Evolutionary conservation across 768 basidiomycete species (phyloP).

Genomic region (Lactarius hatsudake): DNA sequence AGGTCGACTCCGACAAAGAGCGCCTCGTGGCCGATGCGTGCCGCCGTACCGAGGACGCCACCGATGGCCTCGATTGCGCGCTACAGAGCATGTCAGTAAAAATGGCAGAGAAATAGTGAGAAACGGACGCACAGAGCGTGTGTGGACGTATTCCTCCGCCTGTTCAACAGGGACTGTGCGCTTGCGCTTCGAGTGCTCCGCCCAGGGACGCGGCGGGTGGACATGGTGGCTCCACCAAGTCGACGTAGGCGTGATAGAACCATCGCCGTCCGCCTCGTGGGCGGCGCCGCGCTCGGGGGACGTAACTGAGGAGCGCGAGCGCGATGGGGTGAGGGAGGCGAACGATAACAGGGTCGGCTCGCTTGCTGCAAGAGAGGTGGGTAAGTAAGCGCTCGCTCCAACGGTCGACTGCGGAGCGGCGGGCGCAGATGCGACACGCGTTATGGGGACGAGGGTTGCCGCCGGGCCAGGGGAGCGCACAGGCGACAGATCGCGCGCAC

Average conservation of each 20-base stretch:
- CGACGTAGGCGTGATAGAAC: conserved; percentile 13
- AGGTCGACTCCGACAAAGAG: conserved; percentile 43
- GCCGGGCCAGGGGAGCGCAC: background rate
- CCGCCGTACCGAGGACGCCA: conserved; percentile 42
- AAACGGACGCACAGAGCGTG: conserved; percentile 30
- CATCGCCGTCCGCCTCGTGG: conserved; percentile 20
- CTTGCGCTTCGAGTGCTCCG: conserved; percentile 28
- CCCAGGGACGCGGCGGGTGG: conserved; percentile 31
- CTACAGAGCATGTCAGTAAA: conserved; percentile 21
- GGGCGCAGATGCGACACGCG: conserved; percentile 21
- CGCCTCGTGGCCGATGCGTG: conserved; percentile 45
- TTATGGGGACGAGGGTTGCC: conserved; percentile 2
- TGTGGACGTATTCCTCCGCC: conserved; percentile 31
- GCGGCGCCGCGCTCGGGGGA: conserved; percentile 10
- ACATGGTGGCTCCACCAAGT: conserved; percentile 31
- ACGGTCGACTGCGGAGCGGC: background rate
- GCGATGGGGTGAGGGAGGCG: conserved; percentile 25
- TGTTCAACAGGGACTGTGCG: conserved; percentile 32
- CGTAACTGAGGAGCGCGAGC: background rate
- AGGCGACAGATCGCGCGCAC: conserved; percentile 4
- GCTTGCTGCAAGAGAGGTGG: background rate
- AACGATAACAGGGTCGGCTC: background rate
- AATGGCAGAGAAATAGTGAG: background rate
- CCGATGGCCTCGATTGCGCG: conserved; percentile 30
- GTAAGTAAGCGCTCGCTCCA: conserved; percentile 16